These are phyloP conservation scores for Ustilago esculenta DNA, from an alignment of 1,284 basidiomycete species.

Conservation along the genomic window DNA sequence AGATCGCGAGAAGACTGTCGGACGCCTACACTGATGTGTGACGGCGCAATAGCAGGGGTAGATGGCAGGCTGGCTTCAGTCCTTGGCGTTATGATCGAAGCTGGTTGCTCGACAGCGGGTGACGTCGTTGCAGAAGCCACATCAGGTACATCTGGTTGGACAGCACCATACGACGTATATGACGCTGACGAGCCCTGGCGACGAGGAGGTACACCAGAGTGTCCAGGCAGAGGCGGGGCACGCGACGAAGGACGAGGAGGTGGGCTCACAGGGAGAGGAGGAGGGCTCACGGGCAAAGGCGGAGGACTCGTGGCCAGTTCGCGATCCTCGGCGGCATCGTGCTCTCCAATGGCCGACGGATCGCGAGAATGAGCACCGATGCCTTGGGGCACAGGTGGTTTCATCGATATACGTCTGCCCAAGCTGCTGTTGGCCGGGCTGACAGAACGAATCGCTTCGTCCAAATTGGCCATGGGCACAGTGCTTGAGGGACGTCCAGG, in stretches of 20 bases:
- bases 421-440: constrained; percentile 30
- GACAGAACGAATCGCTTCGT: constrained; percentile 34
- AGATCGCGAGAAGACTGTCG: constrained; percentile 53
- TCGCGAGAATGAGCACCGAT: constrained; percentile 33
- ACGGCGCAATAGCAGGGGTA: constrained; percentile 2
- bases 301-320: constrained; percentile 69
- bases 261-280: constrained; percentile 45
- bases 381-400: constrained; percentile 39
- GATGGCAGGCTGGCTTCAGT: constrained; percentile 19
- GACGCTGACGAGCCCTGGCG: constrained; percentile 40
- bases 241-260: constrained; percentile 77
- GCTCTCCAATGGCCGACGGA: constrained; percentile 16
- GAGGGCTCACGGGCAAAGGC: constrained; percentile 37
- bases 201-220: constrained; percentile 76
- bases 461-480: constrained; percentile 34
- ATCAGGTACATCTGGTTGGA: constrained; percentile 39
- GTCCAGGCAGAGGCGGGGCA: constrained; percentile 87
- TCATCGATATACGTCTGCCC: constrained; percentile 29
- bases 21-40: constrained; percentile 15
- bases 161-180: constrained; percentile 12
- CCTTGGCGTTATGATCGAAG: background rate
- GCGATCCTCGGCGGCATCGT: constrained; percentile 29
- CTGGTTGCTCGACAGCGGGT: constrained; percentile 16
- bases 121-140: constrained; percentile 11
- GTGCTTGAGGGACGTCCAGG: constrained; percentile 41